Base-by-base conservation (phyloP, 1,284 basidiomycete species). In the Trametes versicolor region DNA sequence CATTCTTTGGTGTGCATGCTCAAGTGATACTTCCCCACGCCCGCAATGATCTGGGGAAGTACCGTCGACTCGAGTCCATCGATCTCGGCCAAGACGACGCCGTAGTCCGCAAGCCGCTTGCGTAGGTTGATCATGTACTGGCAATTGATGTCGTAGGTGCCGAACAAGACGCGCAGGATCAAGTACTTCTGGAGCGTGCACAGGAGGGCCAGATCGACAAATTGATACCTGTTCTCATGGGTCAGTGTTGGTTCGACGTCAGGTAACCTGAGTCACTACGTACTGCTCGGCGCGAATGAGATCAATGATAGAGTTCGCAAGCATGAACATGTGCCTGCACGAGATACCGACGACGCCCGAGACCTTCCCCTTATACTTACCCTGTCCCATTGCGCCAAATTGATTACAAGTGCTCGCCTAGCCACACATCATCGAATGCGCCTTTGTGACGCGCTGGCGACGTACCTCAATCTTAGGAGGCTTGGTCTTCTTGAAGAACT, bases 11-110 rank as follows among this genome's bases (percentile, higher is more conserved):
- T 67, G 52, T 75, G 74, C 21, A 66, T 72, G 4, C 57, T 56
- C 4, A 66, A 56, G 55, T 75, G 74, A 36, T 71, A 73, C 53
- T 71, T 74, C 8, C 69, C 73, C 4, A 74, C 60, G 0, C 53
- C 51, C 3, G 50, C 53, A 15, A 56, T 21, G 32, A 55, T 50
- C 19, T 43, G 21, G 13, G 60, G 66, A 1, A 67, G n/a, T 15
- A 50, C 39, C 0, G 34, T 25, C 17, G 32, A 15, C 4, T 34
- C 27, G 45, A 61, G 36, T 0, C 56, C 58, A 15, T 56, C 41
- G 10, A 60, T 32, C 4, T 47, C 43, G 2, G 43, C 25, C 7
- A 60, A 4, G 32, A 37, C 52, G 3, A 25, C 2, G 4, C 32
- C 34, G n/a, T 58, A 63, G 10, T 58, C 12, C 2, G n/a, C 43